These are phyloP conservation scores for Daldinia grandis DNA, from an alignment of 495 filamentous ascomycete species.

Conservation along the genomic window DNA sequence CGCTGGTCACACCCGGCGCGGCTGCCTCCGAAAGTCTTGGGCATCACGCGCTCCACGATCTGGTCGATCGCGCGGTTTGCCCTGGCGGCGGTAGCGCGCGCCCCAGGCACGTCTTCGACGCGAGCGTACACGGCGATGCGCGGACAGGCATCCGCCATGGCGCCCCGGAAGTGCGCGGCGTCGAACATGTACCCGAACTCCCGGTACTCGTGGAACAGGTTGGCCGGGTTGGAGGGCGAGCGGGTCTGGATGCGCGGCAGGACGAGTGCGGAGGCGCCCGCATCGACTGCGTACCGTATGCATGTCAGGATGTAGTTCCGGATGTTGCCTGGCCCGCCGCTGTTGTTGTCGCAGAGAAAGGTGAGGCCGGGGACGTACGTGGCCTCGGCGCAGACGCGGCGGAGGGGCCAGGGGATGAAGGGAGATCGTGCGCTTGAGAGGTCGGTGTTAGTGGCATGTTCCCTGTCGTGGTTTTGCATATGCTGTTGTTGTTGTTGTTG, in stretches of 20 bases:
- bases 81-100: constrained; percentile 15
- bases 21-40: constrained; percentile 50
- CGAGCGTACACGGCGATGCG: constrained; percentile 51
- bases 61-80: constrained; percentile 17
- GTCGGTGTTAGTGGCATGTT: constrained; percentile 21
- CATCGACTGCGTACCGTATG: constrained; percentile 59
- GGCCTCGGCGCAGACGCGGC: constrained; percentile 54
- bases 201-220: constrained; percentile 44
- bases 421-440: constrained; percentile 51
- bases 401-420: constrained; percentile 57
- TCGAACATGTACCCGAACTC: constrained; percentile 59
- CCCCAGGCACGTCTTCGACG: constrained; percentile 51
- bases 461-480: neutral
- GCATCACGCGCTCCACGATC: constrained; percentile 52
- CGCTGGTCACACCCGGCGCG: constrained; percentile 53
- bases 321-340: constrained; percentile 62
- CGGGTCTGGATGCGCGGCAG: constrained; percentile 54
- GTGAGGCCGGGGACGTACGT: constrained; percentile 50
- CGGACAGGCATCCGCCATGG: constrained; percentile 50
- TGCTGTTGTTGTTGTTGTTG: constrained; percentile 12
- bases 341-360: constrained; percentile 61
- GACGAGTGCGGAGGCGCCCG: constrained; percentile 55
- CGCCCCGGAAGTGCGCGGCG: constrained; percentile 50
- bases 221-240: constrained; percentile 43
- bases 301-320: constrained; percentile 62